These are phyloP conservation scores for Heliosperma pusillum DNA, from an alignment of 148 eudicot species.

Conservation along the genomic window DNA sequence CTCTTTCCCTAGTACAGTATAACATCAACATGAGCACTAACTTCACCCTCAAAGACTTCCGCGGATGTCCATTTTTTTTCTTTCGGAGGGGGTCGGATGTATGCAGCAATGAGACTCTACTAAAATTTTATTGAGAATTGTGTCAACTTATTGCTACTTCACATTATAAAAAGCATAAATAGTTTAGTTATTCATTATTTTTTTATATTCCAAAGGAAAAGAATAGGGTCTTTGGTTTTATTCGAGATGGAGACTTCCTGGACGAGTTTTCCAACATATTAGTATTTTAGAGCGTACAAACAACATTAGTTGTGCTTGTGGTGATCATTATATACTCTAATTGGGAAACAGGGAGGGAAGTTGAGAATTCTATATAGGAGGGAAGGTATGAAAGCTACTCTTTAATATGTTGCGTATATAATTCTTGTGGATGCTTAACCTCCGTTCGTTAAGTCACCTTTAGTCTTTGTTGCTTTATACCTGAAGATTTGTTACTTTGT, in stretches of 20 bases:
- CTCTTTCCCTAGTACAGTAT: background rate
- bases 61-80: background rate
- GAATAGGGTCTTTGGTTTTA: background rate
- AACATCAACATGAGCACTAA: background rate
- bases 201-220: background rate
- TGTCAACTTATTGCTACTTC: background rate
- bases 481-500: background rate
- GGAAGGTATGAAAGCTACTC: slow-evolving; percentile 5
- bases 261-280: background rate
- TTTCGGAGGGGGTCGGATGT: no score
- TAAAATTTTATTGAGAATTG: background rate
- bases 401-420: background rate
- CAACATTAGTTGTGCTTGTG: background rate
- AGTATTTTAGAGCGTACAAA: background rate
- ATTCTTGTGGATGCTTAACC: background rate
- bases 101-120: background rate
- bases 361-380: background rate
- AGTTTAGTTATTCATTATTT: background rate
- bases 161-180: background rate
- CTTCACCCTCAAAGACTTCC: background rate
- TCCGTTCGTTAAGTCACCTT: background rate
- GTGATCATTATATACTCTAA: background rate
- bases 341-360: background rate
- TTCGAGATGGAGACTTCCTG: background rate
- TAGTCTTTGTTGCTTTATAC: background rate